phyloP scores from a whole-genome alignment of 2,329 filamentous ascomycete species.

The Penicillium nordicum region DNA sequence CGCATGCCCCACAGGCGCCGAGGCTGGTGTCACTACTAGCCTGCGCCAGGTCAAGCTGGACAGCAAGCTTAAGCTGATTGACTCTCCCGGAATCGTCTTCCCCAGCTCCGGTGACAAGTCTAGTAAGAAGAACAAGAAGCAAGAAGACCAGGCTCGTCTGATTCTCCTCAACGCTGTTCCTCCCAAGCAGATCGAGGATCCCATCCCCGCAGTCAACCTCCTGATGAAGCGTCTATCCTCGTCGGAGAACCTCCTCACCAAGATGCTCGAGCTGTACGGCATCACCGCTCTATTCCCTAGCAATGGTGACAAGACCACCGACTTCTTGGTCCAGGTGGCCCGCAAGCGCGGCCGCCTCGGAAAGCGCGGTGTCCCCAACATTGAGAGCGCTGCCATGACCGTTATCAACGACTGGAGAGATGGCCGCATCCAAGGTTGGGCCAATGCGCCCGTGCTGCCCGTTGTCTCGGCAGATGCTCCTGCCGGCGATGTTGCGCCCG shows the following conservation, averaged over 20 bases:
- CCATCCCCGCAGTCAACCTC: conserved; percentile 78
- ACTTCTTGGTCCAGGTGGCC: conserved; percentile 93
- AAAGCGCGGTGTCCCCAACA: conserved; percentile 84
- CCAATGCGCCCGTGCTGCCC: conserved; percentile 67
- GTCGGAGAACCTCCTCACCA: conserved; percentile 69
- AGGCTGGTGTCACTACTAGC: conserved; percentile 87
- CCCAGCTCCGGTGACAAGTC: conserved; percentile 55
- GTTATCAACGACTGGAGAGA: conserved; percentile 97
- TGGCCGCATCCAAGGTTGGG: conserved; percentile 90
- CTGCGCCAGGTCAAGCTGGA: conserved; percentile 90
- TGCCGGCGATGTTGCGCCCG: conserved; percentile 31
- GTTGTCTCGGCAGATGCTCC: conserved; percentile 42
- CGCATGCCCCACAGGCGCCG: conserved; percentile 82
- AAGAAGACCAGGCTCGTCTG: conserved; percentile 75
- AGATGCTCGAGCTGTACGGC: conserved; percentile 79
- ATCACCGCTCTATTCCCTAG: conserved; percentile 71
- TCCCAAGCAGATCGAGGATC: conserved; percentile 90
- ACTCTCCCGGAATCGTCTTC: conserved; percentile 94
- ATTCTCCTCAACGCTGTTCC: conserved; percentile 88
- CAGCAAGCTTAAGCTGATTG: conserved; percentile 87
- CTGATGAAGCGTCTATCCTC: conserved; percentile 76
- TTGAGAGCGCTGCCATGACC: conserved; percentile 81
- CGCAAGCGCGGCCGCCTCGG: conserved; percentile 87
- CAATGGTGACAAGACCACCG: conserved; percentile 73
- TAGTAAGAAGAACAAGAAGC: conserved; percentile 58